Base-by-base conservation (phyloP, 2,329 filamentous ascomycete species). In the Sporothrix curviconia region DNA sequence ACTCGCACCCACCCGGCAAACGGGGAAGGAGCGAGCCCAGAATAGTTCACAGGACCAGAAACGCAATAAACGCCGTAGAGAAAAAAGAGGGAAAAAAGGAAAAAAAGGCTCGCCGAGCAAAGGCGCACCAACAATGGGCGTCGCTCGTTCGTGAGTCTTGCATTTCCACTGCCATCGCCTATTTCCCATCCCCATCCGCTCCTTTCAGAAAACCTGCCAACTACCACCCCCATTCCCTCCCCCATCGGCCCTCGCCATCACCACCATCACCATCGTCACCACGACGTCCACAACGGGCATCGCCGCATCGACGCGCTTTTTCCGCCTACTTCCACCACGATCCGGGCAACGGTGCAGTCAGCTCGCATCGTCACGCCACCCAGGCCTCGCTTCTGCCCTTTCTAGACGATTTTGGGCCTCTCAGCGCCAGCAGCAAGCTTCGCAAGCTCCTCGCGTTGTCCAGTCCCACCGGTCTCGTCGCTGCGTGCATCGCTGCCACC, bases 81-180 rank as follows among this genome's bases (percentile, higher is more conserved):
- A 60, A 61, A 59, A 42, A 24, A 42, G 39, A 37, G 50, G 19
- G 7, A 46, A 50, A 60, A 54, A 55, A 19, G 24, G n/a, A 17
- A 24, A 56, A 61, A 59, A 57, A 57, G 28, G 44, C 22, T 62
- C 59, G 61, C 55, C 56, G 56, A 54, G 57, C 42, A 58, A 59
- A 59, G 59, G 53, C 59, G 56, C 59, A 59, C 59, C 57, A 60
- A 61, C 59, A 56, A 49, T 39, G 46, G 47, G 49, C 51, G 58
- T 56, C 58, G 51, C 56, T 59, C 43, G 47, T 52, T 39, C 44
- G 40, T 19, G 42, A 50, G n/a, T 34, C 22, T 17, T 25, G 37
- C 50, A 42, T 47, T 59, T 59, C 59, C 59, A 60, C 59, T 49
- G 53, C 56, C 59, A 22, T 57, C 59, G 44, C 49, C 39, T 44